Evolutionary conservation across 163 green algal species (phyloP).

Genomic region (Scenedesmus sp.): DNA sequence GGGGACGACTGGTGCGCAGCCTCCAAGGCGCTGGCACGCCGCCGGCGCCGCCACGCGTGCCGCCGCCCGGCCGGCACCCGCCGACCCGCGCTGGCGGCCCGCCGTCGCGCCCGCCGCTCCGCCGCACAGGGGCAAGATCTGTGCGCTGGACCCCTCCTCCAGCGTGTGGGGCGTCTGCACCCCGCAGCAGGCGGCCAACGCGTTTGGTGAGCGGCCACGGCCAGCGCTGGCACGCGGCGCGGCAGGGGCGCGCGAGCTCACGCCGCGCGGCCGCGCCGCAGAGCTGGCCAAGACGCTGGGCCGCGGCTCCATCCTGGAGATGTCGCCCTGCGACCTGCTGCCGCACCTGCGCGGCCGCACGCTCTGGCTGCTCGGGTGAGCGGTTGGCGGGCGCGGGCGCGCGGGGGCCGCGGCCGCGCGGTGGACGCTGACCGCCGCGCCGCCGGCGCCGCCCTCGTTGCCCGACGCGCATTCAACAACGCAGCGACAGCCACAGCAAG

Average conservation of each 20-base stretch:
- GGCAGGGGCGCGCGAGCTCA: neutral
- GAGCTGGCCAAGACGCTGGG: slow-evolving; percentile 17
- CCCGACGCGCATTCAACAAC: neutral
- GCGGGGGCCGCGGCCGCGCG: too few species aligned
- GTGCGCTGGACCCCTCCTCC: neutral
- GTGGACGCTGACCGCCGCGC: too few species aligned
- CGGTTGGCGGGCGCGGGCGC: too few species aligned
- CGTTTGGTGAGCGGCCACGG: slow-evolving; percentile 4
- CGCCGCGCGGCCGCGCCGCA: too few species aligned
- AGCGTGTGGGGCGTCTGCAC: slow-evolving; percentile 24
- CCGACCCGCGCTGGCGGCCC: too few species aligned
- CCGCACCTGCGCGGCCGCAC: slow-evolving; percentile 14
- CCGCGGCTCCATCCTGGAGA: neutral
- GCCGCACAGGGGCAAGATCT: slow-evolving; percentile 20
- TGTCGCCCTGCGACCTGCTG: slow-evolving; percentile 34
- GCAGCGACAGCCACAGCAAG: slow-evolving; percentile 35
- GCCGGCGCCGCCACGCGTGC: too few species aligned
- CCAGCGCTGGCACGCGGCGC: too few species aligned
- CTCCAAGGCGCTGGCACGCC: too few species aligned
- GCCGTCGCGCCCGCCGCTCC: too few species aligned
- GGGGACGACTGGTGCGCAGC: slow-evolving; percentile 13
- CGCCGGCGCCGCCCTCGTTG: too few species aligned
- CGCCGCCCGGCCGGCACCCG: too few species aligned
- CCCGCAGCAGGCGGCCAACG: slow-evolving; percentile 1
- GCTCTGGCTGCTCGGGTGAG: slow-evolving; percentile 38